Conservation (phyloP, 163 green algal species). For the Coccomyxa subellipsoidea region DNA sequence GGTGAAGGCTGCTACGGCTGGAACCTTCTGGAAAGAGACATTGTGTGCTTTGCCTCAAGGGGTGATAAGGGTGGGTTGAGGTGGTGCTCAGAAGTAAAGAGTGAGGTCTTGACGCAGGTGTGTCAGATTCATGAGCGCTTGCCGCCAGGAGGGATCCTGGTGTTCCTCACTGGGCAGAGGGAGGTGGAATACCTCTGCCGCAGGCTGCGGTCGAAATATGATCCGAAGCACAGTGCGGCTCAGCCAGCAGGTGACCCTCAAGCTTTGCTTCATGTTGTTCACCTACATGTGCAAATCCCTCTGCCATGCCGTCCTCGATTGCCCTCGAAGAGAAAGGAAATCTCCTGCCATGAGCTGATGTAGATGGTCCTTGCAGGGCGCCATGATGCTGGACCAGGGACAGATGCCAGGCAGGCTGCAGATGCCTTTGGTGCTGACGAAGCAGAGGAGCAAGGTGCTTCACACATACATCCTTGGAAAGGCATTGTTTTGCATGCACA, state of each 20-base stretch:
- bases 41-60: no score
- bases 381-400: not conserved
- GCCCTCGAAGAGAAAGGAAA: not conserved
- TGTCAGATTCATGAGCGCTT: conserved; percentile 83
- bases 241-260: not conserved
- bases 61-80: no score
- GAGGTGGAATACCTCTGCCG: conserved; percentile 79
- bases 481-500: not conserved
- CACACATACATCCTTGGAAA: no score
- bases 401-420: conserved; percentile 21
- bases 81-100: no score
- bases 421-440: conserved; percentile 22
- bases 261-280: no score
- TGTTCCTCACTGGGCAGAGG: conserved; percentile 91
- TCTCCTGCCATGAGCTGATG: not conserved
- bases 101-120: no score
- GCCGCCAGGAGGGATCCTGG: conserved; percentile 86
- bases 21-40: no score
- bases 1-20: conserved; percentile 28
- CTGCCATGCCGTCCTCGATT: no score
- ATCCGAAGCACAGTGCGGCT: not conserved
- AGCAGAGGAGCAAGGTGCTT: conserved; percentile 13
- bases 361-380: no score
- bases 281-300: no score
- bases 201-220: conserved; percentile 42